Evolutionary conservation across 2,329 filamentous ascomycete genomes (phyloP), one percentile per base, ranked within the genome.

Genomic region (Talaromyces piceae): DNA sequence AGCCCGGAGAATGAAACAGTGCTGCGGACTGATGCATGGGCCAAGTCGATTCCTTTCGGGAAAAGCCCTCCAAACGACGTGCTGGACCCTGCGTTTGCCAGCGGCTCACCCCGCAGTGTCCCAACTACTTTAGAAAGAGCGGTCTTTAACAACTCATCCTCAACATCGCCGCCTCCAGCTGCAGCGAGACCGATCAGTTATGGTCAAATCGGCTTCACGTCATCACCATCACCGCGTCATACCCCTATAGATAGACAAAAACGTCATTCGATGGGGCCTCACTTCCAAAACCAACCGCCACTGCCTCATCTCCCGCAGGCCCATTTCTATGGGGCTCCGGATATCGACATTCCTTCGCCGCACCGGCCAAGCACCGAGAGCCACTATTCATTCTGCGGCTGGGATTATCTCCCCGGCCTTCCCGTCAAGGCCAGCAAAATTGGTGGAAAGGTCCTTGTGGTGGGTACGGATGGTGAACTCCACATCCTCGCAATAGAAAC

Each of bases 401-500:
- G 95, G 60, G 91, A 95, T 65, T 82, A 77, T 2, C 74, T 94
- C 41, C 66, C 71, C 28, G 70, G 67, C 56, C 67, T 72, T 3
- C 72, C 73, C 5, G 66, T 73, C 50, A 74, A 75, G 56, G 50
- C 62, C 13, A 61, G 62, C 3, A 65, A 63, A 25, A 61, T 63
- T 53, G 64, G 61, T 70, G 57, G 49, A 79, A 87, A 61, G 84
- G 86, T 65, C 81, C 87, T 90, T 41, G 68, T 95, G 4, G 80
- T 88, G 7, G 91, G 91, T 1, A 89, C 84, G 58, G 86, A 95
- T 64, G 88, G 88, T 39, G 84, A 84, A 1, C 64, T 96, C 46
- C 86, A 91, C 56, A 78, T 95, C 13, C 84, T 88, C 57, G 77
- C 81, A 18, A 78, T 94, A 26, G 81, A 83, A 41, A 87, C 85